Conservation (phyloP, 345 rosid genomes). For the Eucalyptus polyanthemos region DNA sequence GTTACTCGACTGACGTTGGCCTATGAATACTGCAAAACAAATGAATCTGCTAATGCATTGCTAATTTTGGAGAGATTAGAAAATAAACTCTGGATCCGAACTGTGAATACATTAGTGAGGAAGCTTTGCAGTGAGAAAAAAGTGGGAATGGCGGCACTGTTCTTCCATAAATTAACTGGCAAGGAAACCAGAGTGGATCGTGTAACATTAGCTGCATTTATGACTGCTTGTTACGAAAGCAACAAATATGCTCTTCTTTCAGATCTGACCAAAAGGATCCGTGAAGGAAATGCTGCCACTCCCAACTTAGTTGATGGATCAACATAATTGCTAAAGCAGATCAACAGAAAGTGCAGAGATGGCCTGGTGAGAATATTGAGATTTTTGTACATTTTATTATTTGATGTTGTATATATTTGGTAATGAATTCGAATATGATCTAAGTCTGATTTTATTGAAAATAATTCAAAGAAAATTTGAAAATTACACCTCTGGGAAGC, state of each 20-base stretch:
- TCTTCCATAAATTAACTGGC: constrained; percentile 55
- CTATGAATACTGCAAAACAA: no score
- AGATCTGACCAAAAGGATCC: constrained; percentile 50
- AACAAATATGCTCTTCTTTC: constrained; percentile 62
- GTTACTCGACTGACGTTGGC: no score
- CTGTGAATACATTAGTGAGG: no score
- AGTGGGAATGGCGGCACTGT: no score
- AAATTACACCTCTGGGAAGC: not conserved
- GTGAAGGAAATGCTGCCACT: constrained; percentile 1
- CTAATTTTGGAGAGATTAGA: no score
- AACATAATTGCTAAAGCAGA: not conserved
- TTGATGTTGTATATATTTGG: not conserved
- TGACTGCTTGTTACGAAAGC: constrained; percentile 66
- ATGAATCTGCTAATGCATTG: no score
- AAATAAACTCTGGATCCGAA: no score
- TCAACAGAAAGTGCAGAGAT: not conserved
- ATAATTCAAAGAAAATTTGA: not conserved
- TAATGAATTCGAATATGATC: not conserved
- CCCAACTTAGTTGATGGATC: not conserved
- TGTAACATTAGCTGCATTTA: constrained; percentile 60
- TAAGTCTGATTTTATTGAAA: not conserved
- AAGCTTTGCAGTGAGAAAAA: no score
- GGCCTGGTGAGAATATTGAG: not conserved
- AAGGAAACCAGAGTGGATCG: constrained; percentile 44
- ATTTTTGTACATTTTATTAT: not conserved